Conservation (phyloP, 768 basidiomycete species). For the Podaxis sp. region DNA sequence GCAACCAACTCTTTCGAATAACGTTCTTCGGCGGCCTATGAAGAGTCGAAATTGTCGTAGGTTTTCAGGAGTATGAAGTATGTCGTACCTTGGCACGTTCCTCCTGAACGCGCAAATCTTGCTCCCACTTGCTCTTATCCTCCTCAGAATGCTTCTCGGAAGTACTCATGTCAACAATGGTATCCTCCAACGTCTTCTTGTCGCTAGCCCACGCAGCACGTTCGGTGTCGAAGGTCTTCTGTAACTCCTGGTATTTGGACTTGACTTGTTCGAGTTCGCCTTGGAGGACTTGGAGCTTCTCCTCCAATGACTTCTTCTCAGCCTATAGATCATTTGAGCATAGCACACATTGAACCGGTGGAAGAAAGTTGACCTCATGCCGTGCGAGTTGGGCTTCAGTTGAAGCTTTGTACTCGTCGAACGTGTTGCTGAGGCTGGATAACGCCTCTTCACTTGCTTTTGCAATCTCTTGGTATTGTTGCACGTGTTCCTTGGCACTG, state of each 20-base stretch:
- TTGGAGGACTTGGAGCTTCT: constrained; percentile 50
- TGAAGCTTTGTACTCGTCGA: constrained; percentile 74
- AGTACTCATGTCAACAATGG: constrained; percentile 74
- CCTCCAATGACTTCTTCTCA: constrained; percentile 58
- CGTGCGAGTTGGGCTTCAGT: constrained; percentile 66
- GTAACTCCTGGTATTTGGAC: constrained; percentile 50
- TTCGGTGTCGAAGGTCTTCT: constrained; percentile 64
- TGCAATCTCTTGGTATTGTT: constrained; percentile 85
- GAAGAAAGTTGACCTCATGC: constrained; percentile 52
- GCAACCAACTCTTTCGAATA: constrained; percentile 79
- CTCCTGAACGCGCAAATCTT: constrained; percentile 61
- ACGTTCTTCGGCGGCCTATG: constrained; percentile 70
- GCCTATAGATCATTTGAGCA: constrained; percentile 37
- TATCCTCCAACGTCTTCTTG: constrained; percentile 78
- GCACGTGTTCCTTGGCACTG: constrained; percentile 63
- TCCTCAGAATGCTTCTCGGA: constrained; percentile 66
- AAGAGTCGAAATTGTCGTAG: not conserved
- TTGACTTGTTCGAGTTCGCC: constrained; percentile 48
- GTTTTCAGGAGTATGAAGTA: not conserved
- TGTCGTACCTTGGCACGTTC: constrained; percentile 59
- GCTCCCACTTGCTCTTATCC: constrained; percentile 59
- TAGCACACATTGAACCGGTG: not conserved
- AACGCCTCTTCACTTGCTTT: constrained; percentile 79
- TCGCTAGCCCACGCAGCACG: constrained; percentile 69
- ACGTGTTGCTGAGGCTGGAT: constrained; percentile 60